Base-by-base conservation (phyloP, 805 yeast genomes). In the Candida krabiensis region DNA sequence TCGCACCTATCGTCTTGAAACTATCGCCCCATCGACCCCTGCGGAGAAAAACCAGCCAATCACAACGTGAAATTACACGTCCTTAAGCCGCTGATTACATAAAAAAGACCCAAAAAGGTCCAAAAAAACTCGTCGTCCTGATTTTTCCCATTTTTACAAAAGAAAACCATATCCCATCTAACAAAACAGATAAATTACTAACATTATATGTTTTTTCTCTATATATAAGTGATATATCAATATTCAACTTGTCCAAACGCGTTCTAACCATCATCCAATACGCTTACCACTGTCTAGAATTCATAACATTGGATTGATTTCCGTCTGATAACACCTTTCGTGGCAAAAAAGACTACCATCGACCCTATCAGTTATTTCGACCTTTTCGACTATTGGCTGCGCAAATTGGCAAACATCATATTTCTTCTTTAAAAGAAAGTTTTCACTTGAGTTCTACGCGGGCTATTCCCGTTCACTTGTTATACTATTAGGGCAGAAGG, bases 91-190 rank as follows among this genome's bases (percentile, higher is more conserved):
- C 24, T 21, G 24, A 29, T 9, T 8, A 8, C 17, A 29, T 7
- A 16, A 27, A 27, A 27, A n/a, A 27, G 14, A 9, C 9, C 30
- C 30, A 38, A 19, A 19, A 19, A 34, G 38, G 36, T 44, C 44
- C 42, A 39, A 38, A 47, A 42, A 41, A 38, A 43, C 23, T 30
- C 35, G 40, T 21, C 43, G 38, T 40, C 37, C 44, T 36, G 28
- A 32, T 11, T 35, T 35, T 35, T 43, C 52, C 52, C 49, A 44
- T 42, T 47, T 42, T 43, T 38, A 38, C 52, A 44, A 47, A 47
- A 40, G 38, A 40, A 45, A 45, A 38, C 38, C 32, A 28, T 37
- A 37, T 30, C 42, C 39, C 38, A 36, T 39, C 35, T 26, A 41
- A 36, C 44, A 34, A 33, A 33, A 38, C 37, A 38, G 48, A 44